Base-by-base conservation (phyloP, 2,329 filamentous ascomycete species). In the Arthrobotrys pseudoclavata region DNA sequence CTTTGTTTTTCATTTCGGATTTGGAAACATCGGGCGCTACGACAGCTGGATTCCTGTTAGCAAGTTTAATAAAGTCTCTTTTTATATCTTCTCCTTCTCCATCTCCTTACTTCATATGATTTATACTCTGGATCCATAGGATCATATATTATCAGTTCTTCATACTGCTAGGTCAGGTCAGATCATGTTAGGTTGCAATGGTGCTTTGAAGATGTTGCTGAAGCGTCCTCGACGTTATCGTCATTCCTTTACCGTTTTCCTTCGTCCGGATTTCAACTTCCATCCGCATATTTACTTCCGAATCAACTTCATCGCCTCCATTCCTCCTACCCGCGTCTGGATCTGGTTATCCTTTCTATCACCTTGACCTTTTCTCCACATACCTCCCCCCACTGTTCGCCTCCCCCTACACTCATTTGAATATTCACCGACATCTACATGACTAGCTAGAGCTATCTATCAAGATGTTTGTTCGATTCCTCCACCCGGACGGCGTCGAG, bases 401-500 rank as follows among this genome's bases (percentile, higher is more conserved):
- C 24, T 29, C 47, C 62, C 31, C n/a, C 3, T 12, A 40, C 15
- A 5, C 5, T 57, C 31, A 37, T 13, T 24, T 22, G 3, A n/a
- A 22, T 15, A 29, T 9, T 1, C 2, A 40, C 13, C 5, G 10
- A 13, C 18, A 15, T 9, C 20, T 37, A n/a, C 6, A 57, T 18
- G n/a, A 22, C 9, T n/a, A 15, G 13, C n/a, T 42, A 12, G 5
- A 42, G 0, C 20, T 20, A 26, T 29, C 9, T 2, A 34, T 37
- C 48, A 69, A 15, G 13, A 76, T 76, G 72, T 62, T 70, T 67
- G 4, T 76, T 34, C 66, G 50, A 22, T 69, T 70, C 42, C 55
- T 60, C 29, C 42, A 67, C 24, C 40, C n/a, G 9, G 31, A 22
- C n/a, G 40, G 55, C 13, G 4, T 47, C 45, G 57, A 66, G 48